Evolutionary conservation across 148 eudicot genomes (phyloP).

Genomic region (Salicornia ramosissima): DNA sequence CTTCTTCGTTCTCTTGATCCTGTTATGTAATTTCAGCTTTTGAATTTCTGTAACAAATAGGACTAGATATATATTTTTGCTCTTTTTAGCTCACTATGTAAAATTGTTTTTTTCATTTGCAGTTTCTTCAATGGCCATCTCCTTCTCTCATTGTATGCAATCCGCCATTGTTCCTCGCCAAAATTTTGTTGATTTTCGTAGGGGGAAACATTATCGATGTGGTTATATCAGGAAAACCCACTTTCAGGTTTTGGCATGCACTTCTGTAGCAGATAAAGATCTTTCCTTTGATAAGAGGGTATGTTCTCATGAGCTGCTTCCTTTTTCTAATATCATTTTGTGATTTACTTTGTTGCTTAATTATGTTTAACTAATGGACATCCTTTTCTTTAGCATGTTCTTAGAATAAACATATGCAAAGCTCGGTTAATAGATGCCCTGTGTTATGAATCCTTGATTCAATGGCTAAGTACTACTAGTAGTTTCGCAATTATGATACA

Average conservation of each 20-base stretch:
- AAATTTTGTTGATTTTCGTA: not conserved
- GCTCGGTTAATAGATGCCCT: no score
- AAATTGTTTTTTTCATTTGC: not conserved
- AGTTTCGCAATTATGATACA: no score
- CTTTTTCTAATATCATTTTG: no score
- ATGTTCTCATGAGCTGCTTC: not conserved
- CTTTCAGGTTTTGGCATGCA: conserved; percentile 28
- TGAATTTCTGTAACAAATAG: no score
- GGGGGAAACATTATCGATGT: not conserved
- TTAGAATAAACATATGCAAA: no score
- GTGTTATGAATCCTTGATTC: no score
- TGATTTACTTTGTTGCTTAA: no score
- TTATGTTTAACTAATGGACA: not conserved
- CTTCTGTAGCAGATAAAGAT: conserved; percentile 18
- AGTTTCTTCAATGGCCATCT: conserved; percentile 22
- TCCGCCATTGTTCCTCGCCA: conserved; percentile 13
- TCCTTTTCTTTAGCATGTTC: not conserved
- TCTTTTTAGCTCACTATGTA: not conserved
- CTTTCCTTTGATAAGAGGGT: conserved; percentile 21
- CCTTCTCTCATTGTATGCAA: conserved; percentile 8
- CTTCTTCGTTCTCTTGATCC: not conserved
- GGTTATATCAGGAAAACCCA: conserved; percentile 15
- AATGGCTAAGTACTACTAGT: no score
- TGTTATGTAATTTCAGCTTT: not conserved
- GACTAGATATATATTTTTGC: no score